Base-by-base conservation (phyloP, 305 asterid species). In the Fraxinus floribunda region DNA sequence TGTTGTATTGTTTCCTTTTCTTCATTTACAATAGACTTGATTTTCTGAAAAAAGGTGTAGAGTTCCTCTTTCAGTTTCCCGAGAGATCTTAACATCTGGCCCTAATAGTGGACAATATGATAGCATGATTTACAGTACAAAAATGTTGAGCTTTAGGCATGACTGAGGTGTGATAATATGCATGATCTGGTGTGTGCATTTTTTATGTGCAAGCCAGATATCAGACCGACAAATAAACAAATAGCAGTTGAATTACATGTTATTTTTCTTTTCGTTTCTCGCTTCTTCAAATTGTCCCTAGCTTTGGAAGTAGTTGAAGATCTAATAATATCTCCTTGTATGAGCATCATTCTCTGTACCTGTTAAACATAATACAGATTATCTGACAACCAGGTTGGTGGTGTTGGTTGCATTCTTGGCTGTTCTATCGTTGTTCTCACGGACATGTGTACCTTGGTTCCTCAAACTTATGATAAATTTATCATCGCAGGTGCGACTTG, bases 371-470 rank as follows among this genome's bases (percentile, higher is more conserved):
- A 84, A 84, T 87, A 88, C 93, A 91, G 90, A 92, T 87, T 87
- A 78, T 88, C 87, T 88, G 86, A 90, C 90, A 86, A 87, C 88
- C 98, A 96, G 99, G 97, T 90, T 94, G 97, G 93, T 94, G 90
- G 86, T 90, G 85, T 92, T 96, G 95, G 84, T 96, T 80, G 89
- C 90, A 72, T 96, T 94, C 91, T 88, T 94, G 93, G 97, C 93
- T 49, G 90, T 88, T 86, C 80, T 96, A 71, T 76, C 98, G 38
- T 86, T 96, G 84, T 85, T 93, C 85, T 88, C 97, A 49, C 88
- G 98, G 91, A 96, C 97, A 39, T 92, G 97, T 80, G 95, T 94
- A 62, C 99, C 99, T 79, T 94, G 97, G 99, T 92, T 93, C 91
- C 91, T 96, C 89, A 96, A 94, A 90, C 94, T 96, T 86, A 96